Percentiles rank a stretch among this genome's conserved stretches.
Evolutionary conservation across 1,284 basidiomycete species (phyloP).

Genomic region (Naganishia sp.): DNA sequence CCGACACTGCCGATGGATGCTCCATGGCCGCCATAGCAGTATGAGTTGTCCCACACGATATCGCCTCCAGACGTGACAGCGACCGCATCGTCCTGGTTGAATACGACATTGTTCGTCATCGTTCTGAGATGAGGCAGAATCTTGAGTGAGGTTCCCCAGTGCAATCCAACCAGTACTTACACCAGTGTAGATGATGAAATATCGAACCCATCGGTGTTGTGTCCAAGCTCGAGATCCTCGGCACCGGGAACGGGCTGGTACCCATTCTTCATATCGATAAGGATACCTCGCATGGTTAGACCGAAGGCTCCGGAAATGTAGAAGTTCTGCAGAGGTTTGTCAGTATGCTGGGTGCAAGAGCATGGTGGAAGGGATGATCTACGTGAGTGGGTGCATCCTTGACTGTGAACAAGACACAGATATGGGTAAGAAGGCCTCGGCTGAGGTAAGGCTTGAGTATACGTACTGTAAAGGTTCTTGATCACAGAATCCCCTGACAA

Average conservation of each 20-base stretch:
- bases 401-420: neutral
- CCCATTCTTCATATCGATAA: slow-evolving; percentile 33
- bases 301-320: slow-evolving; percentile 32
- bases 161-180: slow-evolving; percentile 7
- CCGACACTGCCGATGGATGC: slow-evolving; percentile 57
- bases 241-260: slow-evolving; percentile 22
- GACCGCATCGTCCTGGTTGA: slow-evolving; percentile 63
- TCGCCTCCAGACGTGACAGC: slow-evolving; percentile 63
- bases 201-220: slow-evolving; percentile 36
- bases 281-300: slow-evolving; percentile 28
- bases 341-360: neutral
- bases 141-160: neutral
- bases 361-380: neutral
- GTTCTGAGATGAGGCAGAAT: neutral
- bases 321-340: slow-evolving; percentile 19
- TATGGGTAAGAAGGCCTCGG: neutral
- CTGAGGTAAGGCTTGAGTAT: neutral
- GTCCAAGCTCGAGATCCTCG: slow-evolving; percentile 27
- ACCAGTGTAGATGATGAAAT: slow-evolving; percentile 29
- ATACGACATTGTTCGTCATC: slow-evolving; percentile 35
- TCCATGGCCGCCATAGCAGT: slow-evolving; percentile 63
- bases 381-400: slow-evolving; percentile 33
- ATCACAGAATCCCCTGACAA: slow-evolving; percentile 32
- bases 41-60: slow-evolving; percentile 61
- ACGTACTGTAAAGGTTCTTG: slow-evolving; percentile 34